phyloP scores from a whole-genome alignment of 129 eudicot genomes.

The Dittrichia graveolens region DNA sequence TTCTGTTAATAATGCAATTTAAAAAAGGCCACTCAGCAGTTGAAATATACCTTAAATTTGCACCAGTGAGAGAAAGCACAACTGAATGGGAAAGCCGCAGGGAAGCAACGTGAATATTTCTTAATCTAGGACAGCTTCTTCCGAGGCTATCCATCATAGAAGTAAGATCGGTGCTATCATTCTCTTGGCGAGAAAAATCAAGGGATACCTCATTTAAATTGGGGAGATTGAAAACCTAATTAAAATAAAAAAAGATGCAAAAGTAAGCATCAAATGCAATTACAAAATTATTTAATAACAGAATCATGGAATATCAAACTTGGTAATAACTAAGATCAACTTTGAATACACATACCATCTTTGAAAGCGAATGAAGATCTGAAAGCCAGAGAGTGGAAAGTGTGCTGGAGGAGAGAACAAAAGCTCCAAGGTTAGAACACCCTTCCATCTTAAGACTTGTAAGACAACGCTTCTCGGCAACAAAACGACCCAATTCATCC shows the following conservation, averaged over 20 bases:
- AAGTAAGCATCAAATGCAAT: constrained; percentile 7
- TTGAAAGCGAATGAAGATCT: constrained; percentile 82
- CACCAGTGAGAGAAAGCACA: constrained; percentile 87
- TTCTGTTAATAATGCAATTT: neutral
- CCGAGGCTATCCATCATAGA: constrained; percentile 70
- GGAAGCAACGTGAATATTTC: constrained; percentile 86
- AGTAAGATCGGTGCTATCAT: constrained; percentile 73
- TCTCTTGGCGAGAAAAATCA: constrained; percentile 77
- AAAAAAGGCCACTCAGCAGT: neutral
- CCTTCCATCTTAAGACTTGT: constrained; percentile 89
- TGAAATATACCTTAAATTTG: constrained; percentile 67
- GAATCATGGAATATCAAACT: neutral
- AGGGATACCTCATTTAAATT: constrained; percentile 78
- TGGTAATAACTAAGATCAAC: neutral
- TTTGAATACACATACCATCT: constrained; percentile 54
- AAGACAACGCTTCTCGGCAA: constrained; percentile 77
- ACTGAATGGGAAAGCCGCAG: constrained; percentile 68
- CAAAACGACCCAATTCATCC: constrained; percentile 92
- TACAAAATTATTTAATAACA: neutral
- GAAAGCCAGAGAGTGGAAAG: constrained; percentile 91
- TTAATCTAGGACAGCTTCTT: constrained; percentile 72
- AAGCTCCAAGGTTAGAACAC: constrained; percentile 76
- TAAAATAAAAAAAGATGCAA: constrained; percentile 2
- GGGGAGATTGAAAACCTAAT: constrained; percentile 85
- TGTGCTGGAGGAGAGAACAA: constrained; percentile 63